Percentiles rank a stretch among this genome's conserved stretches.
Conservation (phyloP, 2,329 filamentous ascomycete species). For the Capronia coronata region DNA sequence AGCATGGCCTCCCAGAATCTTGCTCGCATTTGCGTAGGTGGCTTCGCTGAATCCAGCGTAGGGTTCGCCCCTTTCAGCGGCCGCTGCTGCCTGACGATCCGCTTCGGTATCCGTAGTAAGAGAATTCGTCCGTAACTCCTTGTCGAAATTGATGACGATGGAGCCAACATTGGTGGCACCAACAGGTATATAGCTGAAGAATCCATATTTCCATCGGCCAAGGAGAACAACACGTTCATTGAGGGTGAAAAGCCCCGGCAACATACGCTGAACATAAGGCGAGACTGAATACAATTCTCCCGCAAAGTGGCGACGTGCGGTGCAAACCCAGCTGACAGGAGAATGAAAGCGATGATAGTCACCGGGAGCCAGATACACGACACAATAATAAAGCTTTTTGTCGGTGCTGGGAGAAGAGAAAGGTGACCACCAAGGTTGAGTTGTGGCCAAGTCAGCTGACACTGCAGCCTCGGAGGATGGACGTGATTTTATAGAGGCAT, state of each 20-base stretch:
- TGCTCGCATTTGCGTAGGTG: conserved; percentile 71
- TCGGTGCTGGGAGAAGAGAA: conserved; percentile 50
- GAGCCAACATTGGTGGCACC: conserved; percentile 96
- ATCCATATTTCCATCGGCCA: conserved; percentile 91
- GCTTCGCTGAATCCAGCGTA: conserved; percentile 93
- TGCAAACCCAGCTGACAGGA: conserved; percentile 89
- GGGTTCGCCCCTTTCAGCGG: conserved; percentile 65
- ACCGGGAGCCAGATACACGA: conserved; percentile 91
- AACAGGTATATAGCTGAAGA: conserved; percentile 93
- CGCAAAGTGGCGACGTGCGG: conserved; percentile 91
- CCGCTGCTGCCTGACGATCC: conserved; percentile 75
- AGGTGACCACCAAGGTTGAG: conserved; percentile 69
- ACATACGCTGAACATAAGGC: conserved; percentile 84
- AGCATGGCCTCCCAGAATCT: conserved; percentile 73
- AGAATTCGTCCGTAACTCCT: conserved; percentile 85
- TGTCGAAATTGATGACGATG: conserved; percentile 95
- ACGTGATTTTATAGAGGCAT: conserved; percentile 63
- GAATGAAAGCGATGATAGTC: conserved; percentile 99
- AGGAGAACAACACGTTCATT: conserved; percentile 94
- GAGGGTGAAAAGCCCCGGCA: conserved; percentile 90
- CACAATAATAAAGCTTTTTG: conserved; percentile 81
- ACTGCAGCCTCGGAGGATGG: conserved; percentile 75
- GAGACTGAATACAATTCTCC: conserved; percentile 94
- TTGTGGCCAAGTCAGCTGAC: conserved; percentile 67
- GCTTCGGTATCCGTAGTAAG: conserved; percentile 88